Percentiles rank a stretch among this genome's conserved stretches.
phyloP scores from a whole-genome alignment of 352 stramenopile species.

The Phytophthora idaei region DNA sequence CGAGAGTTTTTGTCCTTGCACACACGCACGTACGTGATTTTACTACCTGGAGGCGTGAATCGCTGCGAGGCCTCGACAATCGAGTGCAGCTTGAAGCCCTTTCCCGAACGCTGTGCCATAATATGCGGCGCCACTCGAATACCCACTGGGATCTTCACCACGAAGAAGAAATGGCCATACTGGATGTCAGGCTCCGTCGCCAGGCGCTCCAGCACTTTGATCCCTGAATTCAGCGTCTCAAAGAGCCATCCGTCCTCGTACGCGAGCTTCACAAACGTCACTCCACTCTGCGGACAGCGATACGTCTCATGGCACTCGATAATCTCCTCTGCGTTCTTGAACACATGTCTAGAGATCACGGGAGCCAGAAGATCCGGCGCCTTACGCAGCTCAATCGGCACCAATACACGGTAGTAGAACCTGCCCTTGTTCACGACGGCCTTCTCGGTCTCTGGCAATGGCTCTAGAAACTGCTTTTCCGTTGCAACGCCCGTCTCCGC shows the following conservation, averaged over 20 bases:
- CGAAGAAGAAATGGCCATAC: slow-evolving; percentile 84
- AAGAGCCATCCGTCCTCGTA: slow-evolving; percentile 87
- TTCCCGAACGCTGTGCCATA: slow-evolving; percentile 81
- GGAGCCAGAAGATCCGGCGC: slow-evolving; percentile 74
- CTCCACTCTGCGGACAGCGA: slow-evolving; percentile 69
- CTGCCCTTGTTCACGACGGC: slow-evolving; percentile 48
- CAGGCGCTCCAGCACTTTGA: slow-evolving; percentile 73
- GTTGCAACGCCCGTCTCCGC: slow-evolving; percentile 15
- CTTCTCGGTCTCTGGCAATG: slow-evolving; percentile 42
- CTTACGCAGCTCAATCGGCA: slow-evolving; percentile 76
- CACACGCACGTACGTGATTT: slow-evolving; percentile 87
- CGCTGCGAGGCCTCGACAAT: slow-evolving; percentile 84
- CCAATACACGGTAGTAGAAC: slow-evolving; percentile 79
- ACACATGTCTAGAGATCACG: slow-evolving; percentile 66
- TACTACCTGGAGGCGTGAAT: slow-evolving; percentile 80
- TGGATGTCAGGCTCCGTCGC: slow-evolving; percentile 67
- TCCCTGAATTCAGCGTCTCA: slow-evolving; percentile 82
- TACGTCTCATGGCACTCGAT: slow-evolving; percentile 75
- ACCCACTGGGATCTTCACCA: slow-evolving; percentile 82
- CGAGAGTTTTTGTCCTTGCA: slow-evolving; percentile 76
- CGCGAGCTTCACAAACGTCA: slow-evolving; percentile 83
- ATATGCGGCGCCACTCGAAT: slow-evolving; percentile 84
- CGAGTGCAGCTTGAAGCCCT: slow-evolving; percentile 82
- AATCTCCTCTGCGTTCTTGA: slow-evolving; percentile 86
- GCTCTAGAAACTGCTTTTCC: slow-evolving; percentile 45